Percentiles rank a stretch among this genome's conserved stretches.
Conservation (phyloP, 2,329 filamentous ascomycete species). For the Trichoderma pleuroti region DNA sequence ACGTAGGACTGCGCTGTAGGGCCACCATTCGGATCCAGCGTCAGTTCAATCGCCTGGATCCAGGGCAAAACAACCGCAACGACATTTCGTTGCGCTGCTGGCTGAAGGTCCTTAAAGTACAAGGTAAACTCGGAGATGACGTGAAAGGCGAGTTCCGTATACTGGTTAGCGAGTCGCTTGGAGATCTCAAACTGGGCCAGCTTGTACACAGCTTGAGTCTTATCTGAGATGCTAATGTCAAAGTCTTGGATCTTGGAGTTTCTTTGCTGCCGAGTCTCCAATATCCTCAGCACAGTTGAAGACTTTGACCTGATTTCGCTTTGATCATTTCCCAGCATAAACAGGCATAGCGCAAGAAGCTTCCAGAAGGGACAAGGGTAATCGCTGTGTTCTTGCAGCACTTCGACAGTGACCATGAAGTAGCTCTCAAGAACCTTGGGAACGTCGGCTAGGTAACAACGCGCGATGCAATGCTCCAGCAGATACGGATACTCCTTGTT, state of each 20-base stretch:
- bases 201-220: constrained; percentile 97
- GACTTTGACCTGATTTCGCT: constrained; percentile 87
- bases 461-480: constrained; percentile 83
- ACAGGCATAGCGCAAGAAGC: constrained; percentile 80
- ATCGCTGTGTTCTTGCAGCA: constrained; percentile 77
- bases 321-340: constrained; percentile 88
- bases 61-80: constrained; percentile 92
- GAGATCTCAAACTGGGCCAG: constrained; percentile 96
- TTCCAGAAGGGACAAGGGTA: constrained; percentile 89
- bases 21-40: constrained; percentile 85
- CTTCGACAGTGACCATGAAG: constrained; percentile 85
- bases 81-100: constrained; percentile 85
- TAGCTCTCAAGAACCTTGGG: constrained; percentile 90
- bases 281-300: constrained; percentile 69
- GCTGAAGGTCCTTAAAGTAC: constrained; percentile 84
- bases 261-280: constrained; percentile 74
- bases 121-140: constrained; percentile 94
- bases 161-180: constrained; percentile 80
- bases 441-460: constrained; percentile 80
- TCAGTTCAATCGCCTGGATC: constrained; percentile 91
- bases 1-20: constrained; percentile 92
- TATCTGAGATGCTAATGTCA: constrained; percentile 97
- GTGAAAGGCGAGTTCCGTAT: constrained; percentile 84
- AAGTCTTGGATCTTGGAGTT: constrained; percentile 94
- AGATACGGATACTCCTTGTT: constrained; percentile 85